These are phyloP conservation scores for Selaginella moellendorffii DNA, from an alignment of 75 land plant genomes.

Conservation along the genomic window DNA sequence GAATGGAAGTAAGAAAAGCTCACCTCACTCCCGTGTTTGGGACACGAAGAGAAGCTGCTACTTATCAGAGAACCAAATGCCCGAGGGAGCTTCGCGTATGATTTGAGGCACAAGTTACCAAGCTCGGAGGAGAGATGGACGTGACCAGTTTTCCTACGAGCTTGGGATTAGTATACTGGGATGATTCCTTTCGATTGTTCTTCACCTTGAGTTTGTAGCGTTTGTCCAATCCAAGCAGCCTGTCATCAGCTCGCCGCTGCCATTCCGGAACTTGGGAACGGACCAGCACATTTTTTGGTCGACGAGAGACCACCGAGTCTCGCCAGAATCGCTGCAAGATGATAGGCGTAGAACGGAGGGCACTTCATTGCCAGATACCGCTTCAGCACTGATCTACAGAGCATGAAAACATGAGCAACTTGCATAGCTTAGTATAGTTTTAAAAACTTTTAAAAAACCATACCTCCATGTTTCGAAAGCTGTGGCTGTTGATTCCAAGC, in stretches of 20 bases:
- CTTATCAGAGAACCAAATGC: background rate
- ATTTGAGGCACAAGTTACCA: too few relatives aligned
- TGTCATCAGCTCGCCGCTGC: background rate
- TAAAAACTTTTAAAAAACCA: background rate
- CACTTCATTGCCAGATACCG: conserved; percentile 4
- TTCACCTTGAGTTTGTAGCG: background rate
- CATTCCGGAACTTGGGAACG: background rate
- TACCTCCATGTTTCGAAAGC: conserved; percentile 70
- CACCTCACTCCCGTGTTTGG: background rate
- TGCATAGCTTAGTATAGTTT: background rate
- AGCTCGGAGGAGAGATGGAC: too few relatives aligned
- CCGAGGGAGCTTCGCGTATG: background rate
- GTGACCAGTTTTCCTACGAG: background rate
- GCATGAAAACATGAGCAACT: background rate
- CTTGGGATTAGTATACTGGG: too few relatives aligned
- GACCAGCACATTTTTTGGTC: background rate
- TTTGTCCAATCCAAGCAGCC: conserved; percentile 5
- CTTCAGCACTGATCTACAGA: background rate
- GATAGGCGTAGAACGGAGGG: background rate
- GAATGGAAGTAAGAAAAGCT: background rate
- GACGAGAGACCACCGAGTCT: background rate
- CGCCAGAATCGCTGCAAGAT: background rate
- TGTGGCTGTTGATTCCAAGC: conserved; percentile 64
- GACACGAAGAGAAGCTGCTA: background rate
- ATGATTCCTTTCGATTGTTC: background rate